Conservation (phyloP, 192 early-diverging fungal species). For the Coemansia sp. region DNA sequence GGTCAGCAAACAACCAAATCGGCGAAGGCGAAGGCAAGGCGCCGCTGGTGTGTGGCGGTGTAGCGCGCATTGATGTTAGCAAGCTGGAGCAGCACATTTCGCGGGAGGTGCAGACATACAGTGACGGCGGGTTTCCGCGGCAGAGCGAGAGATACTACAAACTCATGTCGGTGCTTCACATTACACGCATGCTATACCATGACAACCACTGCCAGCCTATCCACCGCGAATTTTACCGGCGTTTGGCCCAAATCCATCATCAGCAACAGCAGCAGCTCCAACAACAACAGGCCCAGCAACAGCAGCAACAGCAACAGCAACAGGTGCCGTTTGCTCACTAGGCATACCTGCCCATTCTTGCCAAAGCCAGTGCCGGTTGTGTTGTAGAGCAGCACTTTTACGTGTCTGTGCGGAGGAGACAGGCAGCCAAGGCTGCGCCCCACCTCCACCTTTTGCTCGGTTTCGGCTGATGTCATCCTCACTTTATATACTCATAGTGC, state of each 20-base stretch:
- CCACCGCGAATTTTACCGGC: conserved; percentile 52
- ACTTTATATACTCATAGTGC: conserved; percentile 1
- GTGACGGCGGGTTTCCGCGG: conserved; percentile 47
- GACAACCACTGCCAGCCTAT: conserved; percentile 52
- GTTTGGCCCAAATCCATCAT: conserved; percentile 52
- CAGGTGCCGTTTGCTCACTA: conserved; percentile 22
- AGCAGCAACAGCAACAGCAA: conserved; percentile 23
- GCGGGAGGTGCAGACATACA: conserved; percentile 48
- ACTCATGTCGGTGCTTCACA: conserved; percentile 55
- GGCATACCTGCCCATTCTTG: neutral
- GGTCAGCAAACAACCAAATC: neutral
- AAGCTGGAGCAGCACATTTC: conserved; percentile 42
- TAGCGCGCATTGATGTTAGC: conserved; percentile 42
- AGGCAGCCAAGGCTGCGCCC: too few relatives aligned
- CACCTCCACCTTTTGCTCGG: too few relatives aligned
- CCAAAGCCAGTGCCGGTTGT: neutral
- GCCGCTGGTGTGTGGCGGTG: conserved; percentile 43
- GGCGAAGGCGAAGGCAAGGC: neutral
- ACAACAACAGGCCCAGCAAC: conserved; percentile 20
- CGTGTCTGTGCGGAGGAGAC: too few relatives aligned
- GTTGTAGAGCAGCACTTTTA: neutral
- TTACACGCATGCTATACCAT: conserved; percentile 51
- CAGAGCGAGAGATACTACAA: conserved; percentile 55
- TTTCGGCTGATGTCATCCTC: neutral
- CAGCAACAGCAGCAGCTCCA: conserved; percentile 34